phyloP scores from a whole-genome alignment of 2,329 filamentous ascomycete species.

The Sporothrix luriei region DNA sequence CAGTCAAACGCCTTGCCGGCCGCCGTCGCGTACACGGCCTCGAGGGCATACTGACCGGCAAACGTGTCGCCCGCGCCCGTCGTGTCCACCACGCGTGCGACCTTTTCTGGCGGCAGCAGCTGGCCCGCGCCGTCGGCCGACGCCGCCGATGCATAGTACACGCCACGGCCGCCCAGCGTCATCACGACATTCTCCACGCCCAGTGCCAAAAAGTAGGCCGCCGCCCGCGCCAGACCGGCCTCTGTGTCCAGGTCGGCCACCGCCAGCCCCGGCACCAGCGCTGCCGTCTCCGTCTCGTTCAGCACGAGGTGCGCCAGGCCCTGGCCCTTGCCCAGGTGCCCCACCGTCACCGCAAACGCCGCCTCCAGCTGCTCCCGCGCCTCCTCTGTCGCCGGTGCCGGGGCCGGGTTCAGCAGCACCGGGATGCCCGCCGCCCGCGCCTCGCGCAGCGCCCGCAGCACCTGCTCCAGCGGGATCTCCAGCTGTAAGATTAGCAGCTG shows the following conservation, averaged over 20 bases:
- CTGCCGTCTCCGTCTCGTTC: constrained; percentile 73
- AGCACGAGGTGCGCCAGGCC: constrained; percentile 68
- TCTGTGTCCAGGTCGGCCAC: constrained; percentile 43
- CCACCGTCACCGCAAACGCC: constrained; percentile 45
- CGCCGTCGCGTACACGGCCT: constrained; percentile 57
- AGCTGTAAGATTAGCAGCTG: constrained; percentile 62
- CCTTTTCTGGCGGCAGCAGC: constrained; percentile 64
- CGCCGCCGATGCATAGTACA: constrained; percentile 61
- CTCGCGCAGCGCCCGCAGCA: constrained; percentile 53
- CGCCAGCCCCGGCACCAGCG: constrained; percentile 56
- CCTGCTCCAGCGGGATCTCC: constrained; percentile 59
- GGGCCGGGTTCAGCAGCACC: constrained; percentile 72
- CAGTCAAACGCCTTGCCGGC: constrained; percentile 52
- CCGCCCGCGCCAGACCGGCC: constrained; percentile 45
- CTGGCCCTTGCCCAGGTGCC: background rate
- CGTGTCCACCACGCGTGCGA: constrained; percentile 79
- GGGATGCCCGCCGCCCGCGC: constrained; percentile 48
- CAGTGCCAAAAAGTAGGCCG: constrained; percentile 57
- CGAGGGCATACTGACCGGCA: constrained; percentile 81
- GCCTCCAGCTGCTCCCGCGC: constrained; percentile 59
- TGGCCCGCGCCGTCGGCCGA: constrained; percentile 44
- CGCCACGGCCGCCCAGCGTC: constrained; percentile 81
- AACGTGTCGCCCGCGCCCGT: constrained; percentile 95
- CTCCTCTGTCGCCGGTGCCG: constrained; percentile 62
- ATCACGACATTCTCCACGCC: constrained; percentile 79